Base-by-base conservation (phyloP, 176 grass and related monocot species). In the Microstegium vimineum region DNA sequence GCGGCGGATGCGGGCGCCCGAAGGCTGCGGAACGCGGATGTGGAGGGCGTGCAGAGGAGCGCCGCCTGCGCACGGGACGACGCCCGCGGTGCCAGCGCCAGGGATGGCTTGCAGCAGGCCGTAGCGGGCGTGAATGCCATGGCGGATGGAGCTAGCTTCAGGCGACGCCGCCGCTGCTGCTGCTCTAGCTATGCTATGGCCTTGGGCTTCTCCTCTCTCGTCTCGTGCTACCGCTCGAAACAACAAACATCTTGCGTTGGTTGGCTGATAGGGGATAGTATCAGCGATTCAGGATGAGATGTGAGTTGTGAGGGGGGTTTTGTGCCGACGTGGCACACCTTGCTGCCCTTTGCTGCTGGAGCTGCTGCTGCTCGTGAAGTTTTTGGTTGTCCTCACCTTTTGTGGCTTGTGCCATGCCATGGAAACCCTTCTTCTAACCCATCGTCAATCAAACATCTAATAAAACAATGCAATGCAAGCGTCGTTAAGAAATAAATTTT, bases 71-170 rank as follows among this genome's bases (percentile, higher is more conserved):
- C 72, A 16, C 46, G 25, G 15, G 18, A 66, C 12, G 61, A 30
- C 4, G 80, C 31, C 5, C 25, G 52, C 9, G 71, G 82, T 0
- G 63, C 1, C 31, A 77, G 54, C 33, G 41, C 63, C 7, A 2
- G 52, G 1, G 82, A 81, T 0, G 82, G 82, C 54, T 64, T 85
- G 82, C 68, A 73, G 79, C 70, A 85, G 30, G 87, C 87, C 31
- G 82, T 81, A 15, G 87, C 62, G 40, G 82, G 42, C 4, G 77
- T 45, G 87, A 81, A 81, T 35, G 87, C 87, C 87, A 89, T 89
- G 18, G 70, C 49, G 59, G 81, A 18, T 26, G 69, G 75, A 11
- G 77, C n/a, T n/a, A n/a, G n/a, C 57, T 32, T n/a, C 20, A 49
- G 14, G 22, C 3, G 27, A 49, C n/a, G 36, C 17, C 60, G 45